Conservation (phyloP, 2,329 filamentous ascomycete genomes). For the Aspergillus versicolor region DNA sequence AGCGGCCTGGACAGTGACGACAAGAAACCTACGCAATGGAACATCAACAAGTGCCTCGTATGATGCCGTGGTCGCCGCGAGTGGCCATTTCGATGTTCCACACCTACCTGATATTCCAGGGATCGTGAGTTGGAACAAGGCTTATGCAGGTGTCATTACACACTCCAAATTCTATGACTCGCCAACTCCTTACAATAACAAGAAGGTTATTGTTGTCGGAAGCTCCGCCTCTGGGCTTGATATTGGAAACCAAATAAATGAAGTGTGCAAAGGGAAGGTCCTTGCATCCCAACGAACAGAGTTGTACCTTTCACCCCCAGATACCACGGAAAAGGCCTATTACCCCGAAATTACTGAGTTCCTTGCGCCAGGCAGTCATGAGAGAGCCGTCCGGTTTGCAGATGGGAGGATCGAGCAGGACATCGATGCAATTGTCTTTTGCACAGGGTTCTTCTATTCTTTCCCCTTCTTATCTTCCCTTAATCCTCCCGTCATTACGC, state of each 20-base stretch:
- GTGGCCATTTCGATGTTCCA: constrained; percentile 71
- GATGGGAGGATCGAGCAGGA: constrained; percentile 64
- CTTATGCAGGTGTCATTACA: constrained; percentile 61
- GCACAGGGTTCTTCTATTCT: constrained; percentile 85
- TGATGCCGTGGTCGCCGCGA: constrained; percentile 74
- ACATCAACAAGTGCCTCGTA: constrained; percentile 51
- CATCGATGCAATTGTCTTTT: constrained; percentile 78
- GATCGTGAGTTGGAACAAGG: constrained; percentile 58
- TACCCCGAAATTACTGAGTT: constrained; percentile 56
- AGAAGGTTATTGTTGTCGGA: constrained; percentile 80
- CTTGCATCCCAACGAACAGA: constrained; percentile 61
- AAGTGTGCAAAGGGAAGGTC: constrained; percentile 59
- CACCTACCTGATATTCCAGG: constrained; percentile 64
- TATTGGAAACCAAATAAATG: constrained; percentile 72
- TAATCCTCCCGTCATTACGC: constrained; percentile 59
- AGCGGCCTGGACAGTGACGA: constrained; percentile 61
- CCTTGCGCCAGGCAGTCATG: constrained; percentile 50
- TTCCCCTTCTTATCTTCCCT: constrained; percentile 67
- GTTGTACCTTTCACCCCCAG: constrained; percentile 44
- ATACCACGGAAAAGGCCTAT: constrained; percentile 55
- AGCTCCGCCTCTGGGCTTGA: constrained; percentile 83
- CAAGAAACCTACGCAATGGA: constrained; percentile 51
- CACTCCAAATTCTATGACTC: constrained; percentile 80
- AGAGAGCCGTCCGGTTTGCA: constrained; percentile 64
- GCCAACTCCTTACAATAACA: constrained; percentile 60